Percentiles rank a stretch among this genome's conserved stretches.
Evolutionary conservation across 2,329 filamentous ascomycete genomes (phyloP).

Genomic region (Teratosphaeria destructans): DNA sequence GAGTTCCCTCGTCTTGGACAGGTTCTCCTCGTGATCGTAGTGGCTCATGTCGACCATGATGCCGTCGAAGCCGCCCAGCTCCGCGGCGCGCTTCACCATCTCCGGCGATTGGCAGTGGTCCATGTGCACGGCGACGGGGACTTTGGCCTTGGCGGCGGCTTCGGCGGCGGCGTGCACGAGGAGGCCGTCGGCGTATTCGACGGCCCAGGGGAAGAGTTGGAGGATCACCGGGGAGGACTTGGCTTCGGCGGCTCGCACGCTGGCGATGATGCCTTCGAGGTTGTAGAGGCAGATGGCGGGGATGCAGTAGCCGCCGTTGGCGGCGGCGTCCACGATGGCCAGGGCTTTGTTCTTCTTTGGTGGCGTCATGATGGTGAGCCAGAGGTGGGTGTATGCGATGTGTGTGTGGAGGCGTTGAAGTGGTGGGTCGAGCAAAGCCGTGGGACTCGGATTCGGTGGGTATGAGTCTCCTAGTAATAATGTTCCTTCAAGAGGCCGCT

Average conservation of each 20-base stretch:
- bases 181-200: slow-evolving; percentile 49
- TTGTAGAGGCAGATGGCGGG: slow-evolving; percentile 18
- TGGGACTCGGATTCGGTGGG: neutral
- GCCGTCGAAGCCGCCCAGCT: slow-evolving; percentile 45
- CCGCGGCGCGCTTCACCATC: slow-evolving; percentile 26
- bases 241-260: slow-evolving; percentile 57
- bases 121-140: slow-evolving; percentile 36
- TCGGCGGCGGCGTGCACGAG: slow-evolving; percentile 37
- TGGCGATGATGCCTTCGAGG: slow-evolving; percentile 46
- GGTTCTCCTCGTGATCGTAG: slow-evolving; percentile 59
- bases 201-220: slow-evolving; percentile 64
- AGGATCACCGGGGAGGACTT: slow-evolving; percentile 59
- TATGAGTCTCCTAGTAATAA: neutral
- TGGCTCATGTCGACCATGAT: slow-evolving; percentile 73
- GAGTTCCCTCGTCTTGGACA: slow-evolving; percentile 53
- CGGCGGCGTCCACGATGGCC: slow-evolving; percentile 20
- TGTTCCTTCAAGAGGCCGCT: neutral
- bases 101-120: slow-evolving; percentile 37
- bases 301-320: slow-evolving; percentile 19
- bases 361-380: neutral
- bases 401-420: neutral
- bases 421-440: neutral
- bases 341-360: slow-evolving; percentile 14
- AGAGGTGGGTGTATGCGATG: neutral
- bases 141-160: slow-evolving; percentile 31